Conservation (phyloP, 164 flowering plant genomes). For the Vitis riparia region DNA sequence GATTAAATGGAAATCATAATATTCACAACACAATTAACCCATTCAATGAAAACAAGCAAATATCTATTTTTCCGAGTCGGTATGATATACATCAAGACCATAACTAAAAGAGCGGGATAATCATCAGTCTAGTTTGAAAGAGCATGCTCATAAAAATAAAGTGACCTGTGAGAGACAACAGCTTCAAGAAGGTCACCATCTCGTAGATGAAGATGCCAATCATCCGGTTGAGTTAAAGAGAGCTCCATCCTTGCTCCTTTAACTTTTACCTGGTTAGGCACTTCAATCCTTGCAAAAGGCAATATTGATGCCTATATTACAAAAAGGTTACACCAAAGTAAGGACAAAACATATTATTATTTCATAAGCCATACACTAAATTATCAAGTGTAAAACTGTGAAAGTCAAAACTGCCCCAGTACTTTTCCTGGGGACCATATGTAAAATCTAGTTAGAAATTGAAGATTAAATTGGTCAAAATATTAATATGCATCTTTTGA, state of each 20-base stretch:
- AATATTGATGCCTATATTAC: conserved; percentile 17
- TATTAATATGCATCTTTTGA: too few species aligned
- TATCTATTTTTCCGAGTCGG: too few species aligned
- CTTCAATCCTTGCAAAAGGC: conserved; percentile 20
- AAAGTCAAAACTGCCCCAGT: too few species aligned
- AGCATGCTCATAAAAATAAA: neutral
- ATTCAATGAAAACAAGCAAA: neutral
- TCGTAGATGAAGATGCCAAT: conserved; percentile 99
- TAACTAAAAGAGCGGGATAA: neutral
- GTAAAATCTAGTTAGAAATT: too few species aligned
- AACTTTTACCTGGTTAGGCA: conserved; percentile 22
- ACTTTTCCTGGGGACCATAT: neutral
- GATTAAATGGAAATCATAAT: neutral
- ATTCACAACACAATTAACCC: neutral
- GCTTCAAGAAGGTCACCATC: conserved; percentile 83
- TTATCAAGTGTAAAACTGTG: too few species aligned
- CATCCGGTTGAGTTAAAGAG: conserved; percentile 77
- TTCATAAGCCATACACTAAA: neutral
- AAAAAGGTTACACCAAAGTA: neutral
- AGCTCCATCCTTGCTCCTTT: conserved; percentile 63
- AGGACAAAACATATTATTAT: neutral
- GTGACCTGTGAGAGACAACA: conserved; percentile 78
- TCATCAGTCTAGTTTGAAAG: neutral
- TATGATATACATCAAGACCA: too few species aligned
- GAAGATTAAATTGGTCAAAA: too few species aligned